Base-by-base conservation (phyloP, 2,329 filamentous ascomycete species). In the Kalaharituber pfeilii region DNA sequence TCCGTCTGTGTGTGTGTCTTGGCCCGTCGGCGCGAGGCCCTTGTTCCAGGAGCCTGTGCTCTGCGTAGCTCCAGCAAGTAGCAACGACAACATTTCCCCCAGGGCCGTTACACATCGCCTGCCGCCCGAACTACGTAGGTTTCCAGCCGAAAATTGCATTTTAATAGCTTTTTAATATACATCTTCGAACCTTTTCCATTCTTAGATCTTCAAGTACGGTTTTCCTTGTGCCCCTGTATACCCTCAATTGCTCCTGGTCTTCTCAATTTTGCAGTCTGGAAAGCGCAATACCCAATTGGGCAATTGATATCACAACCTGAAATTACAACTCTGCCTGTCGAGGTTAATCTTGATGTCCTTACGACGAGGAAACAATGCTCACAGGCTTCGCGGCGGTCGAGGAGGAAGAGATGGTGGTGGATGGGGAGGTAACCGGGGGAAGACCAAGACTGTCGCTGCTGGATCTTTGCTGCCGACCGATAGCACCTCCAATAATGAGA, bases 401-500 rank as follows among this genome's bases (percentile, higher is more conserved):
- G 42, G 42, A 20, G 42, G 42, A 22, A 15, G 3, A 9, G 42
- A 22, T 22, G 42, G 42, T 22, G 13, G 33, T 3, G 42, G 42
- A 2, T 22, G 3, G 13, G 42, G 42, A 20, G 42, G 42, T 18
- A 20, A 5, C 4, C 2, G 42, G 24, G 42, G 42, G 22, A 64
- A 59, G 50, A 74, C 80, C 25, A 85, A 84, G 65, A 93, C 86
- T 3, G 84, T 96, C 61, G 80, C 89, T 55, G 80, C 85, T 29
- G 81, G 82, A 6, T 79, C 80, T 25, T 71, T 84, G 50, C 75
- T 83, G 44, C 79, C 83, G 54, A 80, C 79, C 53, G 93, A 98
- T 72, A 82, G 78, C 52, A 96, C 87, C 1, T 93, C 88, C 6
- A 80, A 86, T 64, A 86, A 94, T 73, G 91, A 98, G 69, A 93